These are phyloP conservation scores for Solanum peruvianum DNA, from an alignment of 257 asterid genomes.

Conservation along the genomic window DNA sequence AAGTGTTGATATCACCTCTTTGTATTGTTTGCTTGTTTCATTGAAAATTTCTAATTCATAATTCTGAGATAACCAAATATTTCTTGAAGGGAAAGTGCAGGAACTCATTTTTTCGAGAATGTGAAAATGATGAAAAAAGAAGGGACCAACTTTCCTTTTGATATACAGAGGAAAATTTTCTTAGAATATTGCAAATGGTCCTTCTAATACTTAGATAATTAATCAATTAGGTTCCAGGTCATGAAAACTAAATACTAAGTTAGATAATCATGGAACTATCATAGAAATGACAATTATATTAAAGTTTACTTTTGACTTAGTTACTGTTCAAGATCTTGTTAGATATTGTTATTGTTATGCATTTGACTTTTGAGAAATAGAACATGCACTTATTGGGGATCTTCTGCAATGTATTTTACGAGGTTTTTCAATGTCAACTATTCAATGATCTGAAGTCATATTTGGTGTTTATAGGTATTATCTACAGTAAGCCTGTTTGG, in stretches of 20 bases:
- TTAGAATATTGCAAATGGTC: background rate
- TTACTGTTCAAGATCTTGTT: too few species aligned
- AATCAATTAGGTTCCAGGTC: too few species aligned
- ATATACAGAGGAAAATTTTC: background rate
- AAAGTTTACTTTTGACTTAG: background rate
- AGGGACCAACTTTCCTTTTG: background rate
- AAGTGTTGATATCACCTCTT: background rate
- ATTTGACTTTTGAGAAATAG: too few species aligned
- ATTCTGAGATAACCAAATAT: background rate
- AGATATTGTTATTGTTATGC: too few species aligned
- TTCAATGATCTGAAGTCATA: too few species aligned
- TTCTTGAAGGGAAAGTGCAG: background rate
- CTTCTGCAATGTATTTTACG: too few species aligned
- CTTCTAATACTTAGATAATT: too few species aligned
- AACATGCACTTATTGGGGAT: too few species aligned
- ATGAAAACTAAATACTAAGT: background rate
- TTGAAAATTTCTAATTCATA: background rate
- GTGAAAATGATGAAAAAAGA: background rate
- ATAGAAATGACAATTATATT: background rate
- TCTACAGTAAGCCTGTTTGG: too few species aligned
- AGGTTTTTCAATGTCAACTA: too few species aligned
- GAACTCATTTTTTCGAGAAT: background rate
- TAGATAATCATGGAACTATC: background rate
- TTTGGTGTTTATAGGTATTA: too few species aligned
- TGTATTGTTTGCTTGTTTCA: background rate